phyloP scores from a whole-genome alignment of 305 asterid species.

The Fraxinus dipetala region DNA sequence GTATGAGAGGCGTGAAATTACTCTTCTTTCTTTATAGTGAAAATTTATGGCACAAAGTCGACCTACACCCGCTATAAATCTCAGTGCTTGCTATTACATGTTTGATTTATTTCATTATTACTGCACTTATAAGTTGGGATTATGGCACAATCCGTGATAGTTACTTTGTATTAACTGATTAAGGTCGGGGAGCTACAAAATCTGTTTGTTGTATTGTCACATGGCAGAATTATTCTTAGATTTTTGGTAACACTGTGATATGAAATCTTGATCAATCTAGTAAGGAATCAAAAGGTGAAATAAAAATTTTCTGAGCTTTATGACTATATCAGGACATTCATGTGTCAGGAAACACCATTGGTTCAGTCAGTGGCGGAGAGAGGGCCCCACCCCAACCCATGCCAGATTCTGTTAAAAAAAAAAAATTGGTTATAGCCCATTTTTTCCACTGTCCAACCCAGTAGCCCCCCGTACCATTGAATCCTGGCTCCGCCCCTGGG shows the following conservation, averaged over 20 bases:
- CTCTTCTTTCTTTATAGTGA: neutral
- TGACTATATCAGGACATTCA: neutral
- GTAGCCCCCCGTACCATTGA: too few relatives aligned
- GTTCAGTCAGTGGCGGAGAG: neutral
- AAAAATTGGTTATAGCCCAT: too few relatives aligned
- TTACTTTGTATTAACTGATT: neutral
- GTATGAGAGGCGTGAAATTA: neutral
- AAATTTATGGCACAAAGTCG: neutral
- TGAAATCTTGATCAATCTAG: neutral
- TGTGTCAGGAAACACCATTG: neutral
- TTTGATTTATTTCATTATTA: neutral
- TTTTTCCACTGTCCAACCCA: too few relatives aligned
- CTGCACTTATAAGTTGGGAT: neutral
- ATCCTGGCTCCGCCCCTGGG: too few relatives aligned
- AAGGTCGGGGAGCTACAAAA: neutral
- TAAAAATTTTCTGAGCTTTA: neutral
- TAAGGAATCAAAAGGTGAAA: neutral
- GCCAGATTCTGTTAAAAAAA: too few relatives aligned
- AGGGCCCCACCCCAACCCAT: too few relatives aligned
- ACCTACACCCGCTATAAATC: neutral
- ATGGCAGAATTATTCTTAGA: neutral
- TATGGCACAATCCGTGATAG: neutral
- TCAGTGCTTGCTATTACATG: neutral
- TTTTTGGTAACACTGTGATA: neutral
- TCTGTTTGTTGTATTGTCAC: neutral